Conservation (phyloP, 108 stramenopile genomes). For the Fistulifera solaris region DNA sequence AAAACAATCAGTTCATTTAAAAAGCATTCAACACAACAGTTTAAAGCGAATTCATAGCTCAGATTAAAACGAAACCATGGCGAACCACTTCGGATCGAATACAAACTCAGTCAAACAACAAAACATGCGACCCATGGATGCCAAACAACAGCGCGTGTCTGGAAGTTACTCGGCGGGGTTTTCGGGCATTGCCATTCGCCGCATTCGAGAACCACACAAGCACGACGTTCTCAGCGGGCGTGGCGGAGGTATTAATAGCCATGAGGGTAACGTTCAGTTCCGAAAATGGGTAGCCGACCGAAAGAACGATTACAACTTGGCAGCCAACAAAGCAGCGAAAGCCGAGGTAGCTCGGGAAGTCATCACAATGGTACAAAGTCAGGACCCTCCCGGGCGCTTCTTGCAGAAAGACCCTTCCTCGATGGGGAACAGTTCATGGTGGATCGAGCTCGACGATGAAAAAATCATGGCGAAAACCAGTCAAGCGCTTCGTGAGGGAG, state of each 20-base stretch:
- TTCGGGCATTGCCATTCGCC: too few relatives aligned
- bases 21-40: too few relatives aligned
- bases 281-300: slow-evolving; percentile 62
- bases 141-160: too few relatives aligned
- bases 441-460: slow-evolving; percentile 62
- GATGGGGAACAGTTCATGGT: slow-evolving; percentile 23
- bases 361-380: slow-evolving; percentile 29
- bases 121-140: too few relatives aligned
- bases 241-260: slow-evolving; percentile 75
- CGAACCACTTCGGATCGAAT: too few relatives aligned
- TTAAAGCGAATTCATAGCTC: too few relatives aligned
- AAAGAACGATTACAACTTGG: slow-evolving; percentile 65
- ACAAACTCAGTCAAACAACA: too few relatives aligned
- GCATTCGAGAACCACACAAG: slow-evolving; percentile 7
- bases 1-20: too few relatives aligned
- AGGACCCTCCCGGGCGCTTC: slow-evolving; percentile 66
- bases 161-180: too few relatives aligned
- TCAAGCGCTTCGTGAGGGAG: slow-evolving; percentile 80
- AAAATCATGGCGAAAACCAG: slow-evolving; percentile 72
- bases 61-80: too few relatives aligned
- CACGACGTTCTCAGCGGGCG: slow-evolving; percentile 65
- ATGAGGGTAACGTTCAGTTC: slow-evolving; percentile 60
- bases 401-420: slow-evolving; percentile 34
- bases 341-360: slow-evolving; percentile 51
- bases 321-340: slow-evolving; percentile 58